Evolutionary conservation across 345 rosid species (phyloP).

Genomic region (Hibiscus mutabilis): DNA sequence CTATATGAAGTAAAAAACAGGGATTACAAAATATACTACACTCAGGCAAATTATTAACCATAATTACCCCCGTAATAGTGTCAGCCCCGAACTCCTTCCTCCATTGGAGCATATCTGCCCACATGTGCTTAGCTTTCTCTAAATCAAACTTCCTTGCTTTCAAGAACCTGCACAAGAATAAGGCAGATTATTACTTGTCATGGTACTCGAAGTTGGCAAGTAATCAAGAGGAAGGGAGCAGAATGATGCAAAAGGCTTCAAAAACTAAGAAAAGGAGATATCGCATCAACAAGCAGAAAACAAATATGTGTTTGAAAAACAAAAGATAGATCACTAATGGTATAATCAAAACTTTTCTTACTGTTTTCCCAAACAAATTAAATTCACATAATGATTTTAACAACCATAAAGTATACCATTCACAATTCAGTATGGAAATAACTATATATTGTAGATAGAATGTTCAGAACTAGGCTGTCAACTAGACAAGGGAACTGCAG

Average conservation of each 20-base stretch:
- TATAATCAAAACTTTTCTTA: neutral
- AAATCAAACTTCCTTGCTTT: slow-evolving; percentile 87
- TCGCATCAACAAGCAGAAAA: neutral
- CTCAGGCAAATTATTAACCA: slow-evolving; percentile 11
- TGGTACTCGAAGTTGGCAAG: neutral
- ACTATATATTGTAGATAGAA: neutral
- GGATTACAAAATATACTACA: neutral
- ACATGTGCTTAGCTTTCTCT: slow-evolving; percentile 96
- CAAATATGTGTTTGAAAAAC: neutral
- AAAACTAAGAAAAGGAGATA: neutral
- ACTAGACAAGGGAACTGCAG: neutral
- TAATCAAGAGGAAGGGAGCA: neutral
- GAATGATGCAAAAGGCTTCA: neutral
- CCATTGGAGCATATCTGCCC: slow-evolving; percentile 98
- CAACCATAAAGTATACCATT: neutral
- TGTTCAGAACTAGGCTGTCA: neutral
- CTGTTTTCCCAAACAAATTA: neutral
- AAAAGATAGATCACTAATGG: neutral
- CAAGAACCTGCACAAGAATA: slow-evolving; percentile 45
- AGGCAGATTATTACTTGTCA: neutral
- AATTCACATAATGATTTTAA: neutral
- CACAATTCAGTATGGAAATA: neutral
- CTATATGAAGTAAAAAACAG: slow-evolving; percentile 11
- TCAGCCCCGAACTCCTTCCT: slow-evolving; percentile 81
- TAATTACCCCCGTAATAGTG: slow-evolving; percentile 67